These are phyloP conservation scores for Candida albicans DNA, from an alignment of 1,139 yeast species.

Conservation along the genomic window DNA sequence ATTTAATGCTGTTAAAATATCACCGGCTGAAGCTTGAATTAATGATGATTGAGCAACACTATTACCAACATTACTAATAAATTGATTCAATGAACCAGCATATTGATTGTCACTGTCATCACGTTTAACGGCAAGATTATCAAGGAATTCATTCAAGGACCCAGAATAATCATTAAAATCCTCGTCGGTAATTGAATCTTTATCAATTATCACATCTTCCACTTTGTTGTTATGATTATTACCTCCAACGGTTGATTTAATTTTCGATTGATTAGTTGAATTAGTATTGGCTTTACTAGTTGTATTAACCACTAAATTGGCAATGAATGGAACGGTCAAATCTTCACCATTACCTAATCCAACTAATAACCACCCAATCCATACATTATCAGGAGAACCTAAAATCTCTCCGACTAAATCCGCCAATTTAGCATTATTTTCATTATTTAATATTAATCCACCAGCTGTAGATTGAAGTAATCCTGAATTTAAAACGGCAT, in stretches of 20 bases:
- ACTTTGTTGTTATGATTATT: neutral
- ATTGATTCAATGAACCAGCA: constrained; percentile 35
- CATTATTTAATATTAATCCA: constrained; percentile 29
- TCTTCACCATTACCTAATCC: constrained; percentile 34
- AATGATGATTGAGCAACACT: constrained; percentile 28
- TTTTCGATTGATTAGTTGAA: constrained; percentile 10
- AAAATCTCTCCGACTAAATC: constrained; percentile 27
- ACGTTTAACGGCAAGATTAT: constrained; percentile 23
- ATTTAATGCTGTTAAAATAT: constrained; percentile 33
- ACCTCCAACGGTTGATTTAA: no score
- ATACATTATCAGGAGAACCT: constrained; percentile 21
- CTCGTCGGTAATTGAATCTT: neutral
- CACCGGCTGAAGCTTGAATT: constrained; percentile 23
- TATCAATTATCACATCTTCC: neutral
- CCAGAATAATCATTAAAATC: constrained; percentile 15
- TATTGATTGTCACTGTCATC: constrained; percentile 15
- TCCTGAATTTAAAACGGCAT: constrained; percentile 25
- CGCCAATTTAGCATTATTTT: constrained; percentile 28
- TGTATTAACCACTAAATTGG: constrained; percentile 26
- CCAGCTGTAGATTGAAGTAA: constrained; percentile 25
- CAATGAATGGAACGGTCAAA: constrained; percentile 30
- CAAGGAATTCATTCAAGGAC: constrained; percentile 26
- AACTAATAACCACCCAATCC: constrained; percentile 30
- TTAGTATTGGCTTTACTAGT: constrained; percentile 20
- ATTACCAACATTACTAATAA: constrained; percentile 33